Percentiles rank a stretch among this genome's conserved stretches.
Evolutionary conservation across 2,329 filamentous ascomycete genomes (phyloP).

Genomic region (Diplodia seriata): DNA sequence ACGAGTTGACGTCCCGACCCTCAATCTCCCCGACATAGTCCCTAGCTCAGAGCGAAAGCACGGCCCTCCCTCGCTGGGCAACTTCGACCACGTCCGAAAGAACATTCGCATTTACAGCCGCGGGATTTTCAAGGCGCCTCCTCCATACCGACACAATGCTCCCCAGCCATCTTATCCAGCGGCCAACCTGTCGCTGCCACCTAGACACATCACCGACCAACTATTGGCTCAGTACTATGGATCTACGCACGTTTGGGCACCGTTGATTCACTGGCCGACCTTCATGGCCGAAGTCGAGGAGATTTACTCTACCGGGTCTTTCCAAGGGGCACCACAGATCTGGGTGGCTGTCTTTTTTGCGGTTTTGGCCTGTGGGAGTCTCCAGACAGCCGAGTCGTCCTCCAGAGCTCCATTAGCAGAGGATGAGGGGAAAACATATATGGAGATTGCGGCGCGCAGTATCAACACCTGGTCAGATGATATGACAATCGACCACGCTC

Average conservation of each 20-base stretch:
- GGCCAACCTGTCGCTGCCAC: slow-evolving; percentile 68
- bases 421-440: slow-evolving; percentile 66
- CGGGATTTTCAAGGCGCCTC: slow-evolving; percentile 81
- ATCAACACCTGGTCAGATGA: slow-evolving; percentile 85
- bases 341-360: slow-evolving; percentile 85
- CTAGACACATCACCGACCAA: slow-evolving; percentile 72
- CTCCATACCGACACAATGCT: slow-evolving; percentile 66
- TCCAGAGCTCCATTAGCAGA: slow-evolving; percentile 62
- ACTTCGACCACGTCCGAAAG: slow-evolving; percentile 73
- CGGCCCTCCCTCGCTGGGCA: slow-evolving; percentile 66
- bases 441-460: slow-evolving; percentile 72
- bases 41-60: slow-evolving; percentile 53
- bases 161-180: slow-evolving; percentile 53
- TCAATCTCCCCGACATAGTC: slow-evolving; percentile 44
- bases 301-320: slow-evolving; percentile 71
- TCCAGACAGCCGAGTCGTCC: slow-evolving; percentile 70
- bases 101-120: slow-evolving; percentile 77
- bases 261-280: slow-evolving; percentile 85
- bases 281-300: slow-evolving; percentile 79
- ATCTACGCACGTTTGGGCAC: slow-evolving; percentile 79
- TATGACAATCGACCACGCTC: slow-evolving; percentile 75
- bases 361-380: slow-evolving; percentile 79
- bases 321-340: slow-evolving; percentile 67
- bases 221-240: slow-evolving; percentile 78
- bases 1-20: slow-evolving; percentile 38